Conservation (phyloP, 176 grass and related monocot genomes). For the Oryza longistaminata region DNA sequence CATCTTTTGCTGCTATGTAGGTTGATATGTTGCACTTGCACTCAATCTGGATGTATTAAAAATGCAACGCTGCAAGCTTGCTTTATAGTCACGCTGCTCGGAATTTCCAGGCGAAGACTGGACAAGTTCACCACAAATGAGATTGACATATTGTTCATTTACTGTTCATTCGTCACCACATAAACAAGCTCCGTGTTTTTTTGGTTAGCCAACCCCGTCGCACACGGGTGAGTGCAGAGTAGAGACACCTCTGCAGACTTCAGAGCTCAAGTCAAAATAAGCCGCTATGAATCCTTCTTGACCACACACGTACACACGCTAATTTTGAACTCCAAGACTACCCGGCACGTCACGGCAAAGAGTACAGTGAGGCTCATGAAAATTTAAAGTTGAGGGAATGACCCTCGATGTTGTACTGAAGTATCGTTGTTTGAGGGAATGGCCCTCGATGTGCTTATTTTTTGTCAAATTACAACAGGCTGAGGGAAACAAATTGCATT, state of each 20-base stretch:
- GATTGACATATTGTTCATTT: not conserved
- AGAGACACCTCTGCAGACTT: not conserved
- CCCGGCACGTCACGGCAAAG: too few species aligned
- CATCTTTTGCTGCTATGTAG: not conserved
- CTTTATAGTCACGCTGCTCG: not conserved
- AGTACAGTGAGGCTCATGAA: too few species aligned
- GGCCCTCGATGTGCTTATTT: not conserved
- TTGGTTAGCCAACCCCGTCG: not conserved
- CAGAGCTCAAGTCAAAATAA: not conserved
- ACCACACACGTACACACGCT: not conserved
- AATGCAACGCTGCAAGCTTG: not conserved
- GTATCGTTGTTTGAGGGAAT: not conserved
- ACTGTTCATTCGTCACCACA: not conserved
- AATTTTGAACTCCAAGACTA: slow-evolving; percentile 3
- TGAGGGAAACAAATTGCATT: not conserved
- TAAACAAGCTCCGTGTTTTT: not conserved
- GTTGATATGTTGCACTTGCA: not conserved
- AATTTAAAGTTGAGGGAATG: not conserved
- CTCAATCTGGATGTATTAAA: not conserved
- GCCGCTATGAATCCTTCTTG: not conserved
- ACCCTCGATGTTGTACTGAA: not conserved
- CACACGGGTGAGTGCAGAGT: not conserved
- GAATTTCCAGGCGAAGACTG: not conserved
- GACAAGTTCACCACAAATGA: not conserved
- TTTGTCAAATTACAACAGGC: not conserved